Evolutionary conservation across 2,329 filamentous ascomycete species (phyloP).

Genomic region (Pseudogymnoascus sp.): DNA sequence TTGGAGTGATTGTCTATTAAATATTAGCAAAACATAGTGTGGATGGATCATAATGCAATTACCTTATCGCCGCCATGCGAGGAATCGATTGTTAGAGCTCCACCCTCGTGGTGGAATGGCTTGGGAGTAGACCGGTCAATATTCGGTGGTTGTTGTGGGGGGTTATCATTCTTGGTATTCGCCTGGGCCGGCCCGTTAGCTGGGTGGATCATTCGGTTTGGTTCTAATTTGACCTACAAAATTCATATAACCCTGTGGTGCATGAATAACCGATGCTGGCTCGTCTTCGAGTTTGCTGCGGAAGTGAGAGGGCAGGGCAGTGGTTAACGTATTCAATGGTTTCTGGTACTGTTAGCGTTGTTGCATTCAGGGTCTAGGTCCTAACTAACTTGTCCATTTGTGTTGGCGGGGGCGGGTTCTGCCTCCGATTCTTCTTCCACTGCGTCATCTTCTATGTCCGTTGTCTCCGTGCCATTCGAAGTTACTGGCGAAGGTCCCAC

Average conservation of each 20-base stretch:
- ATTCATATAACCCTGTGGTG: conserved; percentile 70
- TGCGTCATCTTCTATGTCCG: conserved; percentile 74
- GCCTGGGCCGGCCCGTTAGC: conserved; percentile 11
- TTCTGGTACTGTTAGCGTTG: background rate
- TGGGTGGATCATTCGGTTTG: background rate
- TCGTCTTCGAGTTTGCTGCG: conserved; percentile 61
- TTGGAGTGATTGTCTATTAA: conserved; percentile 20
- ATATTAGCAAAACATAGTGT: background rate
- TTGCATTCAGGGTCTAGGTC: background rate
- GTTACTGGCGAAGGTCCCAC: conserved; percentile 79
- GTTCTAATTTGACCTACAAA: conserved; percentile 51
- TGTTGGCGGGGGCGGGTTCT: conserved; percentile 29
- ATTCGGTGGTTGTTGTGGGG: conserved; percentile 12
- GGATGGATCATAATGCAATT: conserved; percentile 1
- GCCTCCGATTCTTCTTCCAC: conserved; percentile 47
- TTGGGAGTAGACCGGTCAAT: conserved; percentile 9
- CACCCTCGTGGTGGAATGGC: background rate
- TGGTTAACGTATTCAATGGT: conserved; percentile 32
- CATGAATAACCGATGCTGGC: conserved; percentile 84
- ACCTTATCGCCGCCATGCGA: conserved; percentile 21
- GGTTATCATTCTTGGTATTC: conserved; percentile 16
- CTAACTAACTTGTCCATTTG: conserved; percentile 10
- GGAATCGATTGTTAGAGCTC: conserved; percentile 7
- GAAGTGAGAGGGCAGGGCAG: conserved; percentile 49
- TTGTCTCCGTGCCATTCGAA: conserved; percentile 74